Evolutionary conservation across 805 yeast genomes (phyloP), one percentile per base, ranked within the genome.

Genomic region (Sporopachydermia quercuum): DNA sequence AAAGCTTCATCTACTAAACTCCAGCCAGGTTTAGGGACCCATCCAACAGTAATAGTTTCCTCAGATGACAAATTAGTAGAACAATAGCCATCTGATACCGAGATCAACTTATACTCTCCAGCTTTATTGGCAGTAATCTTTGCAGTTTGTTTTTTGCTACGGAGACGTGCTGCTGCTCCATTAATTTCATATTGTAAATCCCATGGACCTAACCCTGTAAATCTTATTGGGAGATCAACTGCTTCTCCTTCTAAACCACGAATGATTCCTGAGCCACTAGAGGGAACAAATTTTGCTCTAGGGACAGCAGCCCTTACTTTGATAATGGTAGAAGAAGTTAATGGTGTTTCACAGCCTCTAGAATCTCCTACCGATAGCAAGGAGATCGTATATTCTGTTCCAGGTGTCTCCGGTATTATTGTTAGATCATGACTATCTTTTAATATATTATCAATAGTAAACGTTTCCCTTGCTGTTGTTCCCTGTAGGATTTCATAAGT

Each of bases 301-400:
- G 97, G 94, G 2, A 23, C 30, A 8, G 30, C 30, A 23, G 30
- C n/a, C n/a, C 30, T 23, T n/a, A 23, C 30, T 23, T 23, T 8
- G 8, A 23, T n/a, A 23, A 8, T 23, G 13, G n/a, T n/a, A 23
- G 30, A 23, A 23, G 30, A 74, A 37, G 74, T 70, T 42, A 82
- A 59, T 8, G 72, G 74, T n/a, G 83, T 89, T 15, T 69, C 66
- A 59, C 99, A 91, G 1, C 77, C 76, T 6, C 81, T 71, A n/a
- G 72, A 67, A 54, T 91, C 99, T 16, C 67, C 68, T 2, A 83
- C 73, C 6, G 82, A 68, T 2, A 71, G 66, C 44, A 91, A 53
- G 2, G 74, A 65, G 1, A 89, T 57, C 17, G 70, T 68, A 54
- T 74, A 86, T n/a, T 70, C 67, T 3, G 96, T 95, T 15, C 95